Conservation (phyloP, 805 yeast genomes). For the Yarrowia keelungensis region DNA sequence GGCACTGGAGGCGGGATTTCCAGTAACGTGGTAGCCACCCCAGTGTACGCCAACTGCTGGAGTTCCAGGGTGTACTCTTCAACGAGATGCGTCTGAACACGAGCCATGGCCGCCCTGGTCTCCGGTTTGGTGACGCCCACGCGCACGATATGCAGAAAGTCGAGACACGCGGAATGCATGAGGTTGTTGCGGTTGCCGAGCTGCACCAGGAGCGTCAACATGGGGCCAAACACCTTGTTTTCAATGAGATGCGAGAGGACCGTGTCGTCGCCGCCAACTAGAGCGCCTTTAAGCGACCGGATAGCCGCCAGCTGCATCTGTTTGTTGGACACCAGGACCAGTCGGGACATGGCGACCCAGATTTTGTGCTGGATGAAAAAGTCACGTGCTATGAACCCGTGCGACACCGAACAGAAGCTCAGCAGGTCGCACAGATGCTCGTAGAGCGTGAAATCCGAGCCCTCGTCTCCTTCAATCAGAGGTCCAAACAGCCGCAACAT, state of each 20-base stretch:
- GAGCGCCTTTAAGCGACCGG: slow-evolving; percentile 68
- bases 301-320: slow-evolving; percentile 71
- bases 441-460: slow-evolving; percentile 5
- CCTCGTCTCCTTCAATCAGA: not conserved
- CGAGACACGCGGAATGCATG: slow-evolving; percentile 76
- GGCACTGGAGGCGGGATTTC: slow-evolving; percentile 24
- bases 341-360: slow-evolving; percentile 60
- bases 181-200: slow-evolving; percentile 64
- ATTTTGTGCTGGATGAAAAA: slow-evolving; percentile 69
- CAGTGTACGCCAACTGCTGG: slow-evolving; percentile 17
- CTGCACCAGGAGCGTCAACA: slow-evolving; percentile 59
- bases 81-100: slow-evolving; percentile 15
- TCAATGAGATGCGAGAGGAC: slow-evolving; percentile 65
- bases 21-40: slow-evolving; percentile 12
- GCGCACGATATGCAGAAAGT: slow-evolving; percentile 52
- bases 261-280: slow-evolving; percentile 64
- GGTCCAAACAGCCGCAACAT: slow-evolving; percentile 13
- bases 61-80: slow-evolving; percentile 19
- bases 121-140: slow-evolving; percentile 33
- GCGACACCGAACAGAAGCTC: slow-evolving; percentile 70
- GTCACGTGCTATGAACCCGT: slow-evolving; percentile 64
- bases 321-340: slow-evolving; percentile 57
- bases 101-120: slow-evolving; percentile 30
- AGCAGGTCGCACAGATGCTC: slow-evolving; percentile 74
- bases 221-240: slow-evolving; percentile 58